A percentile compares a stretch with the other conserved stretches of the same genome.
These are phyloP conservation scores for Clarireedia paspali DNA, from an alignment of 2,329 filamentous ascomycete genomes.

Conservation along the genomic window DNA sequence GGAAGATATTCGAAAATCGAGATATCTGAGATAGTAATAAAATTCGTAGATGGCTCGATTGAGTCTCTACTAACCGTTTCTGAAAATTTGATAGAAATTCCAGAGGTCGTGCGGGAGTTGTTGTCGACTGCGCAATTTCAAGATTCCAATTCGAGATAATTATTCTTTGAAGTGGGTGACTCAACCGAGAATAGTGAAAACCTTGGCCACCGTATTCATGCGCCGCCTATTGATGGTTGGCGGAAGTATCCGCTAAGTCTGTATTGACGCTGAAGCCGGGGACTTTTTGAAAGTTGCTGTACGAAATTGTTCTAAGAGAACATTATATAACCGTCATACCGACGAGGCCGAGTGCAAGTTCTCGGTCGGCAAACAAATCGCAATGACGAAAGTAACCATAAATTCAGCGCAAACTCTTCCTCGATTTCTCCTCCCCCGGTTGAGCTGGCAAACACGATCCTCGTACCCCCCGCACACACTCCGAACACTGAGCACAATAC, in stretches of 20 bases:
- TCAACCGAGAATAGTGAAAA: conserved; percentile 8
- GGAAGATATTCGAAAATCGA: not conserved
- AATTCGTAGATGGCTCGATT: not conserved
- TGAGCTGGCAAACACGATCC: conserved; percentile 27
- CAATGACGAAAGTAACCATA: conserved; percentile 24
- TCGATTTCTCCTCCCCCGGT: conserved; percentile 27
- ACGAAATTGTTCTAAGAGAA: not conserved
- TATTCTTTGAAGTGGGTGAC: conserved; percentile 11
- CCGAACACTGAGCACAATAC: conserved; percentile 20
- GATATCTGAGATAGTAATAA: not conserved
- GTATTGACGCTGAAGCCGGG: too few species aligned
- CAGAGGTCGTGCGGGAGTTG: not conserved
- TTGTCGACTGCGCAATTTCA: not conserved
- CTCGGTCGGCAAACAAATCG: not conserved
- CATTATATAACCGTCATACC: not conserved
- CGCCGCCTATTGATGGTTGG: not conserved
- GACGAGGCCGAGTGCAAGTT: not conserved
- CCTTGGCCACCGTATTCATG: conserved; percentile 3
- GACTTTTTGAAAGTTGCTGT: not conserved
- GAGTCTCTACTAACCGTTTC: not conserved
- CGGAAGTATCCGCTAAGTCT: not conserved
- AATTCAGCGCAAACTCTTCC: conserved; percentile 20
- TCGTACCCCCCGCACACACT: conserved; percentile 13
- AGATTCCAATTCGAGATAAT: conserved; percentile 6
- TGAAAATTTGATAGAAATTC: not conserved